Conservation (phyloP, 2,329 filamentous ascomycete genomes). For the Torrubiella hemipterigena region DNA sequence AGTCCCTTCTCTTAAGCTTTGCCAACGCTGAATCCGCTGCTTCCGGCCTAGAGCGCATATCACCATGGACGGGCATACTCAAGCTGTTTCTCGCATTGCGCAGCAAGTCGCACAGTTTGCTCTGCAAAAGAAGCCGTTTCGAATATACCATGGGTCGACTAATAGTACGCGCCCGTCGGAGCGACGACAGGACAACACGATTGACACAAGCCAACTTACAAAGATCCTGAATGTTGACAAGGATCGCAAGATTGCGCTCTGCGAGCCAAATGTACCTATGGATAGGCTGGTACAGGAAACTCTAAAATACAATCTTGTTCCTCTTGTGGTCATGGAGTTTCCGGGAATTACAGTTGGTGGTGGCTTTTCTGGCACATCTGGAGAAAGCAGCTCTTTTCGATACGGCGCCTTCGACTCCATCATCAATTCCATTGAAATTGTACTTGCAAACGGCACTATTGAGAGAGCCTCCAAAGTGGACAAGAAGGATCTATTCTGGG, state of each 20-base stretch:
- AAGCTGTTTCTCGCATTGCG: constrained; percentile 29
- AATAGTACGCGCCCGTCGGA: constrained; percentile 57
- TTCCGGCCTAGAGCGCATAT: no score
- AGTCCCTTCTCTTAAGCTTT: no score
- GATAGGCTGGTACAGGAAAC: constrained; percentile 48
- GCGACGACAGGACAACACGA: constrained; percentile 36
- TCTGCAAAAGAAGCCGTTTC: constrained; percentile 40
- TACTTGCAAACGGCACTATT: constrained; percentile 48
- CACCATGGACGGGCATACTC: constrained; percentile 30
- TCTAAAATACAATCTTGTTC: constrained; percentile 42
- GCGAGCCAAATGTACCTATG: constrained; percentile 62
- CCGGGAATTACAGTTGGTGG: constrained; percentile 61
- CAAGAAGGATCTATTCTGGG: constrained; percentile 48
- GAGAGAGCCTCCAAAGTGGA: constrained; percentile 40
- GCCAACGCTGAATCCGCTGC: no score
- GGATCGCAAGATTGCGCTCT: constrained; percentile 41
- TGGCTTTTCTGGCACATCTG: constrained; percentile 54
- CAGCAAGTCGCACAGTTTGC: constrained; percentile 31
- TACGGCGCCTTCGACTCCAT: constrained; percentile 55
- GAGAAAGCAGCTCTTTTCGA: constrained; percentile 57
- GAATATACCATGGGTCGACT: constrained; percentile 68
- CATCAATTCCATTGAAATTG: constrained; percentile 50
- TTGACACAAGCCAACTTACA: constrained; percentile 55
- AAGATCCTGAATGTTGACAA: constrained; percentile 50
- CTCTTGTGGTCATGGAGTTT: constrained; percentile 60